A percentile compares a stretch with the other conserved stretches of the same genome.
Evolutionary conservation across 371 early-diverging fungal genomes (phyloP).

Genomic region (Parasitella parasitica): DNA sequence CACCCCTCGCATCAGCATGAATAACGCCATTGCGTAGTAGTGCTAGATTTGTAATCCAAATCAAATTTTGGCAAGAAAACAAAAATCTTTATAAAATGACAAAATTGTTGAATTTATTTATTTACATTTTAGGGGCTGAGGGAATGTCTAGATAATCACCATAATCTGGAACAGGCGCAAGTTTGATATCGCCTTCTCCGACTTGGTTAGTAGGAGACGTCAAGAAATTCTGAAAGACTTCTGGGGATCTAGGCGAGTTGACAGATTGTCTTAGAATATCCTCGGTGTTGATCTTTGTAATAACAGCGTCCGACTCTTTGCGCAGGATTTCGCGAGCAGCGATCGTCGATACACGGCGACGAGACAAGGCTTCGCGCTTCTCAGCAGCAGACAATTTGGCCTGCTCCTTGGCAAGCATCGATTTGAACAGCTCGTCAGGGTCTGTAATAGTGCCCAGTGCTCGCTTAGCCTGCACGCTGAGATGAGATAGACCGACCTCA

Average conservation of each 20-base stretch:
- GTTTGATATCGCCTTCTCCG: background rate
- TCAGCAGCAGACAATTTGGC: constrained; percentile 15
- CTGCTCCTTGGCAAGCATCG: constrained; percentile 23
- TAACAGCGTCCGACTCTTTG: constrained; percentile 6
- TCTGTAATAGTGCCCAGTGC: constrained; percentile 78
- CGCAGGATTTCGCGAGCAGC: constrained; percentile 20
- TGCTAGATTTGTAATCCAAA: too few species aligned
- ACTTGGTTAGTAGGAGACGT: background rate
- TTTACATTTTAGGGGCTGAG: background rate
- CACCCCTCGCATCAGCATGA: too few species aligned
- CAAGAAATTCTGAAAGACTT: background rate
- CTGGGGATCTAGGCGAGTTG: constrained; percentile 7
- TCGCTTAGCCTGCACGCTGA: constrained; percentile 65
- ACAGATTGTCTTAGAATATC: constrained; percentile 17
- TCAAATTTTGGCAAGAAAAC: background rate
- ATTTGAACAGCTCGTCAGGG: constrained; percentile 65
- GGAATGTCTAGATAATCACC: constrained; percentile 1
- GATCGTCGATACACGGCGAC: constrained; percentile 22
- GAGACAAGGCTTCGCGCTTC: constrained; percentile 6
- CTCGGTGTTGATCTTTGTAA: constrained; percentile 16
- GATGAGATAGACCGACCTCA: constrained; percentile 77
- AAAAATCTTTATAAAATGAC: background rate
- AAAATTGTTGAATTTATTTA: background rate
- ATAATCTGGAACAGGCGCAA: background rate
- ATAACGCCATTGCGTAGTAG: too few species aligned